phyloP scores from a whole-genome alignment of 441 rosid genomes.

The Melianthus villosus region DNA sequence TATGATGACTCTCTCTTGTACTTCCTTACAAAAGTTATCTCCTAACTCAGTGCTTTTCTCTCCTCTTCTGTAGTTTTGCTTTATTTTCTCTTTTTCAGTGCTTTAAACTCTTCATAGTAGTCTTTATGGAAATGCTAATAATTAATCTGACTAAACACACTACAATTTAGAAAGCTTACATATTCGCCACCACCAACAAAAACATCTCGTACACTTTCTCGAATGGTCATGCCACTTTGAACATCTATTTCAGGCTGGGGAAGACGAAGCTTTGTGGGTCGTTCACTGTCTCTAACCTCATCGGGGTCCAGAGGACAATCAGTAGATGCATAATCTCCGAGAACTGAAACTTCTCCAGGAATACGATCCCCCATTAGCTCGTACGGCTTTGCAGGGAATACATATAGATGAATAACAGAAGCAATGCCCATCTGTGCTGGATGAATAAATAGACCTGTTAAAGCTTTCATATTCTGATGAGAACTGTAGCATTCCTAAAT shows the following conservation, averaged over 20 bases:
- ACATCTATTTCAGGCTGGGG: slow-evolving; percentile 64
- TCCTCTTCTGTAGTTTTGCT: too few species aligned
- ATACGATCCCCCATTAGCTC: slow-evolving; percentile 77
- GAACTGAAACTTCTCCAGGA: slow-evolving; percentile 69
- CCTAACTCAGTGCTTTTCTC: too few species aligned
- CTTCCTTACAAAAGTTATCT: too few species aligned
- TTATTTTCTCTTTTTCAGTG: too few species aligned
- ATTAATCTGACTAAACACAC: background rate
- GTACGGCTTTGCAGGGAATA: slow-evolving; percentile 88
- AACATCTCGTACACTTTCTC: slow-evolving; percentile 83
- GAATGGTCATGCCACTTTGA: slow-evolving; percentile 76
- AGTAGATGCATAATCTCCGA: slow-evolving; percentile 90
- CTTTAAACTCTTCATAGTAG: too few species aligned
- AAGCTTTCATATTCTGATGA: background rate
- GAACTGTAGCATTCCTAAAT: background rate
- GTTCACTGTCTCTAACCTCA: slow-evolving; percentile 92
- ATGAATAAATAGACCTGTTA: slow-evolving; percentile 25
- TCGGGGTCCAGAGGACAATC: slow-evolving; percentile 94
- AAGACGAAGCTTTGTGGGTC: slow-evolving; percentile 86
- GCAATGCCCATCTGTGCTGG: slow-evolving; percentile 98
- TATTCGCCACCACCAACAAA: slow-evolving; percentile 87
- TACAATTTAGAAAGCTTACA: slow-evolving; percentile 37
- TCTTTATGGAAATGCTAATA: background rate
- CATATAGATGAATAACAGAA: slow-evolving; percentile 84
- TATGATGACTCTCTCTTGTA: too few species aligned